These are phyloP conservation scores for Dactylellina drechsleri DNA, from an alignment of 2,329 filamentous ascomycete genomes.

Conservation along the genomic window DNA sequence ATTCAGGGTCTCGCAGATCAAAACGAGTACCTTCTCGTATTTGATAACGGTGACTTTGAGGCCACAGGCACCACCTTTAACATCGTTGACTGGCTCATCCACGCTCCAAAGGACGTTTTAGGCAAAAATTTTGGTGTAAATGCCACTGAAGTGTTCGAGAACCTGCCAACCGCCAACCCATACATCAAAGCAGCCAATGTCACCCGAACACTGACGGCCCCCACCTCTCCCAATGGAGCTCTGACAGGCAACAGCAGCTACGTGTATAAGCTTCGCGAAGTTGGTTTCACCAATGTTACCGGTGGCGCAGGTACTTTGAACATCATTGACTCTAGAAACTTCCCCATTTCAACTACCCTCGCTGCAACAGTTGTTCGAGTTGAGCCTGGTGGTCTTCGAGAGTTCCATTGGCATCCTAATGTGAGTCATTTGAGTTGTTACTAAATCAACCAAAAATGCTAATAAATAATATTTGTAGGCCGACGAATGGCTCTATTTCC, in stretches of 20 bases:
- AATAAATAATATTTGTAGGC: conserved; percentile 62
- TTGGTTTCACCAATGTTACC: conserved; percentile 66
- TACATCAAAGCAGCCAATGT: conserved; percentile 72
- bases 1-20: conserved; percentile 73
- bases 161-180: conserved; percentile 68
- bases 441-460: conserved; percentile 9
- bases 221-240: conserved; percentile 64
- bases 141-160: conserved; percentile 68
- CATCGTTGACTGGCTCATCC: conserved; percentile 75
- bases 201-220: conserved; percentile 64
- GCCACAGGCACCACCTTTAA: conserved; percentile 75
- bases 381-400: conserved; percentile 71
- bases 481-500: conserved; percentile 78
- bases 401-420: conserved; percentile 77
- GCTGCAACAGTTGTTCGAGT: conserved; percentile 73
- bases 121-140: conserved; percentile 76
- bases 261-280: conserved; percentile 68
- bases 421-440: conserved; percentile 62
- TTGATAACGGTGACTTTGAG: conserved; percentile 75
- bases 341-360: conserved; percentile 73
- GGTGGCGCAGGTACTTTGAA: conserved; percentile 72
- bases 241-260: conserved; percentile 71
- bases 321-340: conserved; percentile 74
- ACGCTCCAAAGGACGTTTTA: conserved; percentile 71
- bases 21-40: conserved; percentile 74